A percentile compares a stretch with the other conserved stretches of the same genome.
Evolutionary conservation across 768 basidiomycete genomes (phyloP).

Genomic region (Tylopilus sp.): DNA sequence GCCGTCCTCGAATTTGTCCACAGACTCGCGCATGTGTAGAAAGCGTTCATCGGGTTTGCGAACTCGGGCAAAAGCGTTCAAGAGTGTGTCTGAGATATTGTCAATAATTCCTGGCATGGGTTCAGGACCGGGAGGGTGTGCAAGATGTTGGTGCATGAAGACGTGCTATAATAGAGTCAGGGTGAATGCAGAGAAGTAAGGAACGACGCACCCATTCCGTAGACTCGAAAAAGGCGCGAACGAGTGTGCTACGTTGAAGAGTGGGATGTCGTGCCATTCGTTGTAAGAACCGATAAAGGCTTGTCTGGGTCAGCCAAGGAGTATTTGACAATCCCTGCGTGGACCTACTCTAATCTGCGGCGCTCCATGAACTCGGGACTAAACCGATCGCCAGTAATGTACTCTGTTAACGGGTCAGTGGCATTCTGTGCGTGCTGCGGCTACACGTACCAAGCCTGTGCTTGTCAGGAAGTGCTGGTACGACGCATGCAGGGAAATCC

Average conservation of each 20-base stretch:
- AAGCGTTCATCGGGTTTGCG: conserved; percentile 98
- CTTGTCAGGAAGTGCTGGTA: conserved; percentile 94
- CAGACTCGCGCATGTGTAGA: conserved; percentile 82
- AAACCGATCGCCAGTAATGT: conserved; percentile 96
- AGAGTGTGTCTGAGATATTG: conserved; percentile 90
- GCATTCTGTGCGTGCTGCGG: not conserved
- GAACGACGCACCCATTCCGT: conserved; percentile 86
- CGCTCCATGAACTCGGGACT: conserved; percentile 97
- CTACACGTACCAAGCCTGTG: conserved; percentile 79
- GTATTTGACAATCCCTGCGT: not conserved
- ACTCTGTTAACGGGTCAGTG: conserved; percentile 54
- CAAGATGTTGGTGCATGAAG: conserved; percentile 93
- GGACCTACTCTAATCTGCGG: conserved; percentile 75
- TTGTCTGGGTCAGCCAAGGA: conserved; percentile 30
- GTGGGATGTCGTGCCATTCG: conserved; percentile 93
- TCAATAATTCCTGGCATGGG: conserved; percentile 80
- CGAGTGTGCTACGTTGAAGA: conserved; percentile 82
- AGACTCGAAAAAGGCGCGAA: conserved; percentile 94
- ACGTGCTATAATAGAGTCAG: conserved; percentile 61
- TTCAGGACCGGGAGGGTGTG: conserved; percentile 88
- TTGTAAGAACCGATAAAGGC: conserved; percentile 89
- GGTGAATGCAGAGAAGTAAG: conserved; percentile 1
- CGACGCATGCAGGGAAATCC: conserved; percentile 97
- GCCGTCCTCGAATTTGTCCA: conserved; percentile 98
- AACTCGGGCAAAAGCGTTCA: conserved; percentile 94